Evolutionary conservation across 805 yeast genomes (phyloP).

Genomic region (Saturnispora sanitii): DNA sequence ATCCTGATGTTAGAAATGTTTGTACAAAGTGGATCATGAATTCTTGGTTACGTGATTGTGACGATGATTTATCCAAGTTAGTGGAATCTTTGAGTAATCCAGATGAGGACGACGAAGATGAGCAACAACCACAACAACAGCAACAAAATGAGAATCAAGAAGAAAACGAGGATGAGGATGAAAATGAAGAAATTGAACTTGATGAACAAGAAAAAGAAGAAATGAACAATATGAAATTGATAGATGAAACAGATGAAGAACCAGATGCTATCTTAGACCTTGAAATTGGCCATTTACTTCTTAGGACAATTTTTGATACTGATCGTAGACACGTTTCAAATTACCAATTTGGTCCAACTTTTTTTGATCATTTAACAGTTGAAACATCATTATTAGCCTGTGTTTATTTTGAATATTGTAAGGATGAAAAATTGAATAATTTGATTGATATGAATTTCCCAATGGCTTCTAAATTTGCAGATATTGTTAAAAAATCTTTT

Average conservation of each 20-base stretch:
- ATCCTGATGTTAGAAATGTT: slow-evolving; percentile 58
- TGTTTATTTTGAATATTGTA: slow-evolving; percentile 56
- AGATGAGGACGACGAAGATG: too few relatives aligned
- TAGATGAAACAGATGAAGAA: too few relatives aligned
- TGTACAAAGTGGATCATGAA: slow-evolving; percentile 60
- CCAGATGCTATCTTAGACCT: slow-evolving; percentile 38
- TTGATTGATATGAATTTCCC: slow-evolving; percentile 64
- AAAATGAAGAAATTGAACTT: not conserved
- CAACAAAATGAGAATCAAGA: not conserved
- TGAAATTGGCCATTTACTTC: slow-evolving; percentile 55
- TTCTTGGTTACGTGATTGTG: slow-evolving; percentile 61
- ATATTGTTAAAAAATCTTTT: slow-evolving; percentile 46
- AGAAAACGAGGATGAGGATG: not conserved
- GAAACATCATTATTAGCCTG: slow-evolving; percentile 69
- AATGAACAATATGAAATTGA: too few relatives aligned
- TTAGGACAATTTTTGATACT: slow-evolving; percentile 50
- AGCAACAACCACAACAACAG: too few relatives aligned
- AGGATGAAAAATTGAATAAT: slow-evolving; percentile 39
- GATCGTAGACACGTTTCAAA: slow-evolving; percentile 54
- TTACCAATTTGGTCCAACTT: slow-evolving; percentile 50
- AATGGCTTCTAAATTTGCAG: slow-evolving; percentile 65
- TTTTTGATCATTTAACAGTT: slow-evolving; percentile 62
- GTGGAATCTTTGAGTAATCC: slow-evolving; percentile 58
- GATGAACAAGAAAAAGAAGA: too few relatives aligned
- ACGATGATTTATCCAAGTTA: slow-evolving; percentile 45